Conservation (phyloP, 2,329 filamentous ascomycete genomes). For the Colletotrichum chrysophilum region DNA sequence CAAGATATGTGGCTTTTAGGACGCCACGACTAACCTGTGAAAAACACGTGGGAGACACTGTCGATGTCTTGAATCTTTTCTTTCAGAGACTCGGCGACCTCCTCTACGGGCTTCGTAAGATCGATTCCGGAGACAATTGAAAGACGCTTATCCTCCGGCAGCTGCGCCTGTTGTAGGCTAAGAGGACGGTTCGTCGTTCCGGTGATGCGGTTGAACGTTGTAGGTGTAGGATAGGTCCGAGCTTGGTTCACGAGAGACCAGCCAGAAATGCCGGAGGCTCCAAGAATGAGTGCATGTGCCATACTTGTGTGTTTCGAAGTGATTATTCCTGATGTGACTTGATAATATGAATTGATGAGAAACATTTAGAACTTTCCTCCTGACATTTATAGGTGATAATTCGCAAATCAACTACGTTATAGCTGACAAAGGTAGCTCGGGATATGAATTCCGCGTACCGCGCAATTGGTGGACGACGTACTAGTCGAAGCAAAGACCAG, state of each 20-base stretch:
- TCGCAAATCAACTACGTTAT: background rate
- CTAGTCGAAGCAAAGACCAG: background rate
- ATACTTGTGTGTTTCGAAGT: background rate
- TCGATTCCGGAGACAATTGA: conserved; percentile 17
- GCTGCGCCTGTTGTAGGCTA: background rate
- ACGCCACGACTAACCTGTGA: conserved; percentile 6
- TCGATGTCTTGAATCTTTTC: conserved; percentile 10
- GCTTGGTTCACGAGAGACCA: conserved; percentile 24
- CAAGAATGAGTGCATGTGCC: conserved; percentile 24
- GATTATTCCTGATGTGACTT: background rate
- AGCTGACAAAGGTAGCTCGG: background rate
- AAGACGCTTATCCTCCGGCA: conserved; percentile 13
- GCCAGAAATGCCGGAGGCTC: conserved; percentile 24
- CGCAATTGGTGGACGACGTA: background rate
- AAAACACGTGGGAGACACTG: conserved; percentile 23
- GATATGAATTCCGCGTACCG: background rate
- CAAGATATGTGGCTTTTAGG: background rate
- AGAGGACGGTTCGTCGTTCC: conserved; percentile 23
- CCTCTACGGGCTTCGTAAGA: conserved; percentile 7
- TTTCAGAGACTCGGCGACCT: background rate
- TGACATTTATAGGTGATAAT: background rate
- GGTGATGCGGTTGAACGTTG: conserved; percentile 21
- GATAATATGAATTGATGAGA: background rate
- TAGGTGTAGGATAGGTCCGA: conserved; percentile 8
- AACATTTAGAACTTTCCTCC: background rate